Evolutionary conservation across 768 basidiomycete species (phyloP).

Genomic region (Mycena floridula): DNA sequence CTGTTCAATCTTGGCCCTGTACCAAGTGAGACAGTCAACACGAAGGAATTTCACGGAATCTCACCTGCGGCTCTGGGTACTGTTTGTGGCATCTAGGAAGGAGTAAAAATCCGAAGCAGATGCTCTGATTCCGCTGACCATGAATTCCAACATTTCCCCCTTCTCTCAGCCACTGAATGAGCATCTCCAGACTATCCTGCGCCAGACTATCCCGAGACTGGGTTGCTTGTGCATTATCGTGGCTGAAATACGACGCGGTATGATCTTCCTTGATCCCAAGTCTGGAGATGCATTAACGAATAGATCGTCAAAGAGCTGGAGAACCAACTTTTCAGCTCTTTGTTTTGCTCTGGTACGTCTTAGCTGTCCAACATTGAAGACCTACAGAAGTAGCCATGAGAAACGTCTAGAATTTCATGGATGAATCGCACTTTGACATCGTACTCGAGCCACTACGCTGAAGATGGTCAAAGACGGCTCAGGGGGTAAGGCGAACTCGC

Average conservation of each 20-base stretch:
- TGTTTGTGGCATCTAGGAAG: constrained; percentile 88
- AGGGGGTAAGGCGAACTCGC: constrained; percentile 17
- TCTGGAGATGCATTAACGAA: constrained; percentile 25
- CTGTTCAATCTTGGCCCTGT: constrained; percentile 75
- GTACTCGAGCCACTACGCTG: constrained; percentile 90
- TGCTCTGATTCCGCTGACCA: constrained; percentile 47
- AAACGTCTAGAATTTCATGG: background rate
- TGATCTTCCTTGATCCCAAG: constrained; percentile 89
- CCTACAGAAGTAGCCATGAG: constrained; percentile 36
- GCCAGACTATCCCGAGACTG: constrained; percentile 77
- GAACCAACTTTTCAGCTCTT: constrained; percentile 62
- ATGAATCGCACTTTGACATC: constrained; percentile 69
- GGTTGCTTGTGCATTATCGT: constrained; percentile 74
- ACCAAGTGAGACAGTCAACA: constrained; percentile 1
- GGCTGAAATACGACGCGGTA: constrained; percentile 84
- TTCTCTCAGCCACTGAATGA: constrained; percentile 91
- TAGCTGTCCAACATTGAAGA: constrained; percentile 97
- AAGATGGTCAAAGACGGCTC: constrained; percentile 1
- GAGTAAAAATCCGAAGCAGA: background rate
- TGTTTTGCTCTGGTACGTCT: constrained; percentile 81
- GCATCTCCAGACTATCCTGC: constrained; percentile 87
- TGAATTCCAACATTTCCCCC: constrained; percentile 98
- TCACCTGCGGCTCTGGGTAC: constrained; percentile 69
- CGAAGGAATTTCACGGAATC: constrained; percentile 8
- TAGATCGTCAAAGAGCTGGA: background rate